Conservation (phyloP, 2,329 filamentous ascomycete species). For the Fusarium staphyleae region DNA sequence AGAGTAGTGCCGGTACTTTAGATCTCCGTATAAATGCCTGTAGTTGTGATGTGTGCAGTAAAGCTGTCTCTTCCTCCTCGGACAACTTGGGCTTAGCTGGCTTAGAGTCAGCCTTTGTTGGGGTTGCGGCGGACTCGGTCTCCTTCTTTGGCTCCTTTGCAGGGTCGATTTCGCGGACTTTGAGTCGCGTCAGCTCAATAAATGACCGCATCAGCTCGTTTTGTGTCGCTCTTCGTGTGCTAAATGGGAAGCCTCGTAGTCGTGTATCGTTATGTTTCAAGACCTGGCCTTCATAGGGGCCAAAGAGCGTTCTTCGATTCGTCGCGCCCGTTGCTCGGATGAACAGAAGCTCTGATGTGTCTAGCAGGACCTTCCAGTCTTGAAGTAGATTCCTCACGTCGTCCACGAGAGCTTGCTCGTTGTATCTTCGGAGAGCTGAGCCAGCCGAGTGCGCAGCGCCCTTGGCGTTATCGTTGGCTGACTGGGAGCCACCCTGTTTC, state of each 20-base stretch:
- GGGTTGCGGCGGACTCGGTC: slow-evolving; percentile 46
- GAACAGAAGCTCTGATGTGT: slow-evolving; percentile 85
- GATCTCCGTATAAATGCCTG: slow-evolving; percentile 88
- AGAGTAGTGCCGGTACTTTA: slow-evolving; percentile 84
- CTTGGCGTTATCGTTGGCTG: slow-evolving; percentile 92
- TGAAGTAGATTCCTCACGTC: slow-evolving; percentile 82
- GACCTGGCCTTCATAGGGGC: slow-evolving; percentile 88
- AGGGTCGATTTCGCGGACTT: slow-evolving; percentile 80
- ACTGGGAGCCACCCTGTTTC: slow-evolving; percentile 96
- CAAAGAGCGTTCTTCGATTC: slow-evolving; percentile 87
- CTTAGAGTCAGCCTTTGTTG: slow-evolving; percentile 54
- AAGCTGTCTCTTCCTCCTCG: slow-evolving; percentile 83
- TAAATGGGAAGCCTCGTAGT: slow-evolving; percentile 90
- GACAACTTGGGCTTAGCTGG: slow-evolving; percentile 69
- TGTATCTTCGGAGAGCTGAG: slow-evolving; percentile 87
- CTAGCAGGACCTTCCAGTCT: slow-evolving; percentile 87
- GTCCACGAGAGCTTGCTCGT: slow-evolving; percentile 87
- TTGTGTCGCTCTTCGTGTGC: slow-evolving; percentile 88
- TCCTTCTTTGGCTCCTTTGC: slow-evolving; percentile 59
- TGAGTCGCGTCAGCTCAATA: slow-evolving; percentile 89
- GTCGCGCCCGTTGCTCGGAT: slow-evolving; percentile 86
- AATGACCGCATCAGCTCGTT: slow-evolving; percentile 94
- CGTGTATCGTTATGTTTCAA: slow-evolving; percentile 79
- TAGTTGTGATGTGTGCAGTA: slow-evolving; percentile 87
- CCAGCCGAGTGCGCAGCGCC: slow-evolving; percentile 94